Base-by-base conservation (phyloP, 1,139 yeast species). In the Williopsis jadinii region DNA sequence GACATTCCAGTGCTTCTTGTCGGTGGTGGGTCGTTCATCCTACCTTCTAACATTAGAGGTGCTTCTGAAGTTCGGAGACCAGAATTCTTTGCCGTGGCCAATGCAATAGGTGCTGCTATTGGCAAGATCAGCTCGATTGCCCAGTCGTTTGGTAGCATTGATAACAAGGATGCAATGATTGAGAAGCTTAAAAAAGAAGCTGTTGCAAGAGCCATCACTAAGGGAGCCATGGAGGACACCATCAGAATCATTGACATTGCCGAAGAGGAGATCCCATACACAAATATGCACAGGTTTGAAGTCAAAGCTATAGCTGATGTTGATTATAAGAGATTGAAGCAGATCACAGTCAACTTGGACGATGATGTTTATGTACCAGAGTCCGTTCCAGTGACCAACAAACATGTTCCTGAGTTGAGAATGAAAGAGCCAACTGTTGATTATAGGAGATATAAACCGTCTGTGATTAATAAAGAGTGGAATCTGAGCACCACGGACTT, bases 21-120 rank as follows among this genome's bases (percentile, higher is more conserved):
- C 24, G 73, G 73, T 28, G 74, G 73, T 29, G 73, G 73, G 3
- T 66, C 73, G 1, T 62, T 68, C 40, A 64, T 68, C 37, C 56
- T 67, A 2, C 72, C 72, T 10, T 38, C 48, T 11, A 48, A 50
- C 13, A 49, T 68, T 19, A 56, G 54, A 19, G 73, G 72, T n/a
- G 71, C 70, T 5, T 61, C 67, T 8, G 55, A 60, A 35, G 70
- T 68, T 3, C 45, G 63, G 41, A 55, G 66, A 36, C 72, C 73
- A 1, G 62, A 64, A 29, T 67, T 46, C 46, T 66, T 51, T 46
- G 64, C 63, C 35, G 68, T 68, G 24, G 73, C 71, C 8, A 68
- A 68, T 53, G 73, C 73, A 10, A 67, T 68, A 37, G 73, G 73
- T 38, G 73, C 73, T n/a, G 73, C 73, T 8, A 54, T 68, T 45